Base-by-base conservation (phyloP, 768 basidiomycete genomes). In the Leucocoprinus leucothites region DNA sequence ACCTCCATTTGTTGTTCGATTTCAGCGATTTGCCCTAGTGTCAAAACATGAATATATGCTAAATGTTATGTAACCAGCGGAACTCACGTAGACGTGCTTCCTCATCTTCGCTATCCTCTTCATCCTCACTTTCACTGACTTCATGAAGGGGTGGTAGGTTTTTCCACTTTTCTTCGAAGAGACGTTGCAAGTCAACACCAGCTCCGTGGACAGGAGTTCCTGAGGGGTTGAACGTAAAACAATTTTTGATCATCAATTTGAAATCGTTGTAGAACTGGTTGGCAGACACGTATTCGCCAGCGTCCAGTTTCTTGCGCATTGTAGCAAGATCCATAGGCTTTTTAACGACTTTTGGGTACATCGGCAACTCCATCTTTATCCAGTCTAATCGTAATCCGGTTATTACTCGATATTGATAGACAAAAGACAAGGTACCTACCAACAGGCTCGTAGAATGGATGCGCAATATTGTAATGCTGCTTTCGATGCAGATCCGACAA, bases 141-240 rank as follows among this genome's bases (percentile, higher is more conserved):
- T 78, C 76, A 31, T 74, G 77, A 43, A 86, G 75, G 0, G 80
- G 76, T 1, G 94, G 94, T 4, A 97, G 69, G 36, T 69, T 72
- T 68, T 81, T 83, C 93, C 93, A 98, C 69, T 95, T 97, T 64
- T 94, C 91, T 54, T 95, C 88, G 70, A 98, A 99, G 28, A 94
- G 69, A 19, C 82, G 82, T 67, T 94, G 84, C n/a, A 98, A 74
- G 47, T 92, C 85, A 44, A 84, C 80, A 6, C 94, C 97, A 18
- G 93, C 89, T 48, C 85, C 80, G 64, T 94, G 87, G 54, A 98
- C 96, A 26, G 84, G 82, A 7, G 93, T 91, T 28, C 89, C 89
- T 21, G 84, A 77, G 6, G 94, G 94, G 63, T 99, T 98, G 78
- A 95, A 99, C 1, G 80, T 72, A 68, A 89, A 87, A 67, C 95